Base-by-base conservation (phyloP, 768 basidiomycete genomes). In the Russula griseocarnosa region DNA sequence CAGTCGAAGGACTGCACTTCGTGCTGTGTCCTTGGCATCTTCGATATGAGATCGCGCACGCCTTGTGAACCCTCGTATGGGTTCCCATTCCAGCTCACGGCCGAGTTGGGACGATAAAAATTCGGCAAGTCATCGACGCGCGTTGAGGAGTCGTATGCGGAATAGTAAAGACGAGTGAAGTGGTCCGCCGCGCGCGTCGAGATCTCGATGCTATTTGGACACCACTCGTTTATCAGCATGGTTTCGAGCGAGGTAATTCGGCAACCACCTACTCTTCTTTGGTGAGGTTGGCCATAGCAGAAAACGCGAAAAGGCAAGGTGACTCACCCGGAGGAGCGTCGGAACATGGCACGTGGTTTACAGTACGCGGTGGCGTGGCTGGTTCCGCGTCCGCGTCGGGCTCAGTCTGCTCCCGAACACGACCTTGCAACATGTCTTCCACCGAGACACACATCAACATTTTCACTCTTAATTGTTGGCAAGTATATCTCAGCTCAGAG, bases 1-100 rank as follows among this genome's bases (percentile, higher is more conserved):
- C 92, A 94, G 72, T 94, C 92, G 67, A 91, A 92, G 20, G 89
- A 91, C 72, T 90, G 87, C 22, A 94, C 81, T 63, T 94, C 92
- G 69, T 94, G 92, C 67, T 85, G 89, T 30, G 91, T 90, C 22
- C 78, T 77, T 2, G 90, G 90, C 86, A 91, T 91, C 58, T 82
- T 83, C 67, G 82, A 75, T 26, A 91, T 79, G 49, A 92, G 79
- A 61, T 83, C 79, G 60, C 79, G 81, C 52, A 93, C 77, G 3
- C 87, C 89, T 24, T 86, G 87, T 7, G 79, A 73, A 4, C 92
- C 92, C 67, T 87, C 84, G 62, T 86, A 86, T 4, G 89, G 87
- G 61, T 83, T 89, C 16, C 92, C 92, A 68, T 94, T 94, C 92
- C 92, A 94, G 52, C 86, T 85, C 69, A 93, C 72, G 2, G 88